Evolutionary conservation across 495 filamentous ascomycete species (phyloP).

Genomic region (Penicillium longicatenatum): DNA sequence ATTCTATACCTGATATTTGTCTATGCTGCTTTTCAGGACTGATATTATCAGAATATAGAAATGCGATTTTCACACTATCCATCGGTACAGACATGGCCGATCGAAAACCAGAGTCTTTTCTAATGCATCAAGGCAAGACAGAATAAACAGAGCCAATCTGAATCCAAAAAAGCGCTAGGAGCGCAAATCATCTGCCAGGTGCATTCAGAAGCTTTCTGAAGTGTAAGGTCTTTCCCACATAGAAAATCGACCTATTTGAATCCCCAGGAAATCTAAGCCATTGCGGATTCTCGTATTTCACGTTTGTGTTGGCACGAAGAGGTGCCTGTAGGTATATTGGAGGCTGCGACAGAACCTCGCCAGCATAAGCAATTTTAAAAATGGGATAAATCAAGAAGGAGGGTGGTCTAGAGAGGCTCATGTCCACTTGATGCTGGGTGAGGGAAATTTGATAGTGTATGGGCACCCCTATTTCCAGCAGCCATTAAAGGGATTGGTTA

Average conservation of each 20-base stretch:
- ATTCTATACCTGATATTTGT: neutral
- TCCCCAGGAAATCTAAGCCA: neutral
- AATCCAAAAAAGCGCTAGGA: no score
- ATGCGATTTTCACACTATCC: neutral
- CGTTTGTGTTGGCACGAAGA: neutral
- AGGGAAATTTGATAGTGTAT: neutral
- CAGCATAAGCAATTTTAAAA: neutral
- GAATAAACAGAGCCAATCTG: no score
- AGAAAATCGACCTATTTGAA: neutral
- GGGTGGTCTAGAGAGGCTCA: neutral
- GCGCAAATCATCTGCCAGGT: no score
- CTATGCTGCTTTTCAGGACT: neutral
- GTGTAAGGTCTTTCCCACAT: neutral
- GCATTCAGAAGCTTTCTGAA: no score
- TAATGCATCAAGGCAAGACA: no score
- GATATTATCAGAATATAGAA: conserved; percentile 4
- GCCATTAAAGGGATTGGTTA: no score
- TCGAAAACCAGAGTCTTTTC: neutral
- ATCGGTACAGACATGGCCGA: neutral
- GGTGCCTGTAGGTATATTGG: neutral
- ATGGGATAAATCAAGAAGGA: neutral
- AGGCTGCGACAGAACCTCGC: neutral
- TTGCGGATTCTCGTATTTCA: neutral
- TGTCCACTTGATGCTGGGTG: neutral
- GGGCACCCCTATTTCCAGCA: no score